These are phyloP conservation scores for Phytophthora macrochlamydospora DNA, from an alignment of 352 stramenopile genomes.

Conservation along the genomic window DNA sequence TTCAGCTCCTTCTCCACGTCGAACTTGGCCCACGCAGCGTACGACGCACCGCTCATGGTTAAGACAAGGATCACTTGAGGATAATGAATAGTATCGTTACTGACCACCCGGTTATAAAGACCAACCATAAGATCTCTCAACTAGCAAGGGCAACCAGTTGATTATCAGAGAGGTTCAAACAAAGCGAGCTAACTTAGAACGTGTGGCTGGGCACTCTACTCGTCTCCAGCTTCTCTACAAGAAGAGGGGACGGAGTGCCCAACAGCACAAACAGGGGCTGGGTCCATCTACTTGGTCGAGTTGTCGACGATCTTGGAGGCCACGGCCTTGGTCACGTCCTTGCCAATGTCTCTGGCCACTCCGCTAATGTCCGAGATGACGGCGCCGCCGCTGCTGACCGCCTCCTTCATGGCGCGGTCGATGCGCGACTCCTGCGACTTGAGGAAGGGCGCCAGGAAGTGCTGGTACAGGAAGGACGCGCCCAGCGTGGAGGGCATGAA, in stretches of 20 bases:
- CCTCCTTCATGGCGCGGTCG: conserved; percentile 86
- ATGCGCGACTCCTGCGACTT: conserved; percentile 85
- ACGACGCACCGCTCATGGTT: conserved; percentile 48
- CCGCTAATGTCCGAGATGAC: conserved; percentile 84
- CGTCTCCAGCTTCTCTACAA: neutral
- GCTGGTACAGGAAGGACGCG: conserved; percentile 95
- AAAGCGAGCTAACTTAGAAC: conserved; percentile 52
- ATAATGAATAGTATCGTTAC: neutral
- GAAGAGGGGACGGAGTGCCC: neutral
- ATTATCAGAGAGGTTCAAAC: conserved; percentile 41
- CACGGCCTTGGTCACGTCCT: conserved; percentile 77
- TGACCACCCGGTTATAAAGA: neutral
- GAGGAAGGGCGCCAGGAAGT: conserved; percentile 91
- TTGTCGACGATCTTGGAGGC: conserved; percentile 80
- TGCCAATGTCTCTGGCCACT: conserved; percentile 76
- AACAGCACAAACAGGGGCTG: neutral
- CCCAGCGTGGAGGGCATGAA: conserved; percentile 97
- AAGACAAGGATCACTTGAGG: neutral
- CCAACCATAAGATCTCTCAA: neutral
- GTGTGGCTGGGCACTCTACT: conserved; percentile 4
- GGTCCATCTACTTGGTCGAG: conserved; percentile 23
- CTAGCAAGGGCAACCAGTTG: conserved; percentile 30
- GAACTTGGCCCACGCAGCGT: conserved; percentile 65
- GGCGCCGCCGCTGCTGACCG: conserved; percentile 68
- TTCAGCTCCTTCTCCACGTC: conserved; percentile 72